These are phyloP conservation scores for Mariannaea sp. DNA, from an alignment of 2,329 filamentous ascomycete genomes.

Conservation along the genomic window DNA sequence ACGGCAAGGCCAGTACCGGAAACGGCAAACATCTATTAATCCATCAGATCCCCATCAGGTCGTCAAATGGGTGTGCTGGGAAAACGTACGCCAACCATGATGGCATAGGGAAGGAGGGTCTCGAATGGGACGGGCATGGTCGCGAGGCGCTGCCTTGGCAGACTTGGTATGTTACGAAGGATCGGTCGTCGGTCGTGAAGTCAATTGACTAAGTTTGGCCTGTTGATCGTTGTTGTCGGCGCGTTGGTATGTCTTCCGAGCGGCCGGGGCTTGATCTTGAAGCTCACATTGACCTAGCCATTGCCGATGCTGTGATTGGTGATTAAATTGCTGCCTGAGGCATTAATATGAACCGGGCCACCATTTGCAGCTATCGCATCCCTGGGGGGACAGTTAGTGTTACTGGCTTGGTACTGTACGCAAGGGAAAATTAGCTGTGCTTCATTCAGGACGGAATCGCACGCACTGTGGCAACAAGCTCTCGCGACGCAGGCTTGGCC, in stretches of 20 bases:
- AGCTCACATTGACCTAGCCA: conserved; percentile 35
- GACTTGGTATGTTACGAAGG: conserved; percentile 31
- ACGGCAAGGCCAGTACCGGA: conserved; percentile 63
- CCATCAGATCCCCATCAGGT: conserved; percentile 31
- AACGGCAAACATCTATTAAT: conserved; percentile 64
- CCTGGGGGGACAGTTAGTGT: conserved; percentile 26
- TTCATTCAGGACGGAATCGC: conserved; percentile 23
- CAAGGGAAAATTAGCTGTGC: conserved; percentile 2
- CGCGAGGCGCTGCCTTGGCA: conserved; percentile 40
- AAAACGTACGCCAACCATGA: conserved; percentile 63
- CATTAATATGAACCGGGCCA: not conserved
- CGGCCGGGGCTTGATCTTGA: conserved; percentile 35
- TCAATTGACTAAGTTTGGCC: conserved; percentile 35
- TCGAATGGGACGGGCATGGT: conserved; percentile 68
- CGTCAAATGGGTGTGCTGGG: conserved; percentile 12
- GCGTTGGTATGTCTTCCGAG: conserved; percentile 28
- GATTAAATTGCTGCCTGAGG: conserved; percentile 37
- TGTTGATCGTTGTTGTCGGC: conserved; percentile 25
- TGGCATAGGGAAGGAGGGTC: conserved; percentile 66
- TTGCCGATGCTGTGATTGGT: conserved; percentile 38
- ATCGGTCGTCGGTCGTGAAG: conserved; percentile 10
- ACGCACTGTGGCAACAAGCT: conserved; percentile 39
- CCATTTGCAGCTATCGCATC: conserved; percentile 14
- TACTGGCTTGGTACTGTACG: conserved; percentile 11
- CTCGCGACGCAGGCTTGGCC: conserved; percentile 33